These are phyloP conservation scores for Botrytis medusae DNA, from an alignment of 2,329 filamentous ascomycete genomes.

Conservation along the genomic window DNA sequence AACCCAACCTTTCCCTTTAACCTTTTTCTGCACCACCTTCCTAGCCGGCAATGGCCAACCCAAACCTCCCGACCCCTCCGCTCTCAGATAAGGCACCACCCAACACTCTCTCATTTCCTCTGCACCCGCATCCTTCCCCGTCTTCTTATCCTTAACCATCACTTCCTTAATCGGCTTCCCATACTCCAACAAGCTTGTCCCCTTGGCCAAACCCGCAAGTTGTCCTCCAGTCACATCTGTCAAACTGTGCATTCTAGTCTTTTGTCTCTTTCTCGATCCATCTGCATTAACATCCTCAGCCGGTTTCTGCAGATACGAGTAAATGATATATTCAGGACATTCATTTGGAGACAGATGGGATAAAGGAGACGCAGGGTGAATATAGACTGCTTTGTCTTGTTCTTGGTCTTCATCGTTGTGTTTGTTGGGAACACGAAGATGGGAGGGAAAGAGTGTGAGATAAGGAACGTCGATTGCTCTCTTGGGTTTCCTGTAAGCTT, in stretches of 20 bases:
- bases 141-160: slow-evolving; percentile 35
- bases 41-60: slow-evolving; percentile 86
- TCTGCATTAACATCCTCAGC: slow-evolving; percentile 49
- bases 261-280: slow-evolving; percentile 55
- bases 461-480: slow-evolving; percentile 94
- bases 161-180: slow-evolving; percentile 91
- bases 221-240: slow-evolving; percentile 75
- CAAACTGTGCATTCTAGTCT: slow-evolving; percentile 84
- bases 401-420: slow-evolving; percentile 40
- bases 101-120: slow-evolving; percentile 68
- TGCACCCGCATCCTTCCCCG: slow-evolving; percentile 44
- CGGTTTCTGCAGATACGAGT: slow-evolving; percentile 74
- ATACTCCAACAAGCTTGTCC: slow-evolving; percentile 79
- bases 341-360: slow-evolving; percentile 67
- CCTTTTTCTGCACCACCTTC: slow-evolving; percentile 78
- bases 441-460: slow-evolving; percentile 74
- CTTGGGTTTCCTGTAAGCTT: slow-evolving; percentile 66
- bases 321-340: slow-evolving; percentile 85
- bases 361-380: slow-evolving; percentile 83
- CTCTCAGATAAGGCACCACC: slow-evolving; percentile 74
- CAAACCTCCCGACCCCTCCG: slow-evolving; percentile 63
- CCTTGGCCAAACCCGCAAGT: slow-evolving; percentile 75
- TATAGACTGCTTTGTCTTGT: slow-evolving; percentile 67
- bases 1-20: slow-evolving; percentile 72
- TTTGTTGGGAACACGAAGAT: slow-evolving; percentile 39